phyloP scores from a whole-genome alignment of 495 filamentous ascomycete genomes.

The Aspergillus hancockii region DNA sequence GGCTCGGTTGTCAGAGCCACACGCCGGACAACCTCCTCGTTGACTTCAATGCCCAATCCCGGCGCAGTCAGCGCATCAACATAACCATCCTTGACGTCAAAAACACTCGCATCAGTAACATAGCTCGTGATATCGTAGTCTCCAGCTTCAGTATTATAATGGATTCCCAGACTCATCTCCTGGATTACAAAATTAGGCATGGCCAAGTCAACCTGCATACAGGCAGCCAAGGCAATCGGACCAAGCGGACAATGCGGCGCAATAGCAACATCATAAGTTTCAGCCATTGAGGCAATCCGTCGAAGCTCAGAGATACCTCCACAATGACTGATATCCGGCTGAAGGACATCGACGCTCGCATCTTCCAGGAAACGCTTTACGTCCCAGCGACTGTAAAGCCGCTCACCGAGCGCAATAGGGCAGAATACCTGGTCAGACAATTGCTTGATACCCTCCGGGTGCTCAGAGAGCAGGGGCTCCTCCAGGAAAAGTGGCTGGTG shows the following conservation, averaged over 20 bases:
- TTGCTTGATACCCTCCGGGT: conserved; percentile 68
- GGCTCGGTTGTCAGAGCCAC: conserved; percentile 51
- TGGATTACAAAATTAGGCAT: conserved; percentile 76
- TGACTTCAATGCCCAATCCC: conserved; percentile 74
- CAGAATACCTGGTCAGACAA: conserved; percentile 60
- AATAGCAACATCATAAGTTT: conserved; percentile 75
- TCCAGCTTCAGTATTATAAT: conserved; percentile 68
- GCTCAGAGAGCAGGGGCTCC: conserved; percentile 73
- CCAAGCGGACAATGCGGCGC: conserved; percentile 80
- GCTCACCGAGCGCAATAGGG: conserved; percentile 76
- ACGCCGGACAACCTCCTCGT: conserved; percentile 64
- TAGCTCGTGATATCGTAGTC: conserved; percentile 69
- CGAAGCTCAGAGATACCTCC: conserved; percentile 75
- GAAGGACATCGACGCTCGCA: conserved; percentile 69
- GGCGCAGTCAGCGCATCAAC: conserved; percentile 61
- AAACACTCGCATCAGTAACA: conserved; percentile 60
- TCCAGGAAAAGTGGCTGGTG: conserved; percentile 78
- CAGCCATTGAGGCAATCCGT: conserved; percentile 71
- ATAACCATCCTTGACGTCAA: conserved; percentile 66
- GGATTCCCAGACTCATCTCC: conserved; percentile 80
- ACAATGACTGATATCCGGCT: conserved; percentile 75
- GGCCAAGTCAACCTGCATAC: conserved; percentile 64
- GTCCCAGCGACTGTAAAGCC: conserved; percentile 75
- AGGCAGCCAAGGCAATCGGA: conserved; percentile 73
- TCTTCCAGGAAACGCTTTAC: conserved; percentile 72